Conservation (phyloP, 1,284 basidiomycete genomes). For the Inonotus hispidus region DNA sequence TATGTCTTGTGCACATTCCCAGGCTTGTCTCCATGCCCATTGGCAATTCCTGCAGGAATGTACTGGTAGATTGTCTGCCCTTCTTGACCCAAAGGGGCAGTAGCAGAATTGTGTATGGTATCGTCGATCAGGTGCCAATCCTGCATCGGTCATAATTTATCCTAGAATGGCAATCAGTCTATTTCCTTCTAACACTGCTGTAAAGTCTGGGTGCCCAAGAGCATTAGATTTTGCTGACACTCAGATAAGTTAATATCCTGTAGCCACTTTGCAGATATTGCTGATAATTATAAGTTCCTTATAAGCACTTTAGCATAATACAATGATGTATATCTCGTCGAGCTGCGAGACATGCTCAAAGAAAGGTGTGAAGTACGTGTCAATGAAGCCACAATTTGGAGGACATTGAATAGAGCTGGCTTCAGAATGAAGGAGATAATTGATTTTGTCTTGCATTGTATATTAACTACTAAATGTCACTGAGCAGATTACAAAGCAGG, state of each 20-base stretch:
- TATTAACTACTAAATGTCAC: background rate
- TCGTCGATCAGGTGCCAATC: too few relatives aligned
- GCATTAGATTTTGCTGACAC: background rate
- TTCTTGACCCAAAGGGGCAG: too few relatives aligned
- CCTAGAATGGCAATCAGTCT: too few relatives aligned
- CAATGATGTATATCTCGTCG: background rate
- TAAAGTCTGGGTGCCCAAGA: slow-evolving; percentile 7
- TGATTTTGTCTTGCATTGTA: background rate
- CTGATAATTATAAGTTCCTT: background rate
- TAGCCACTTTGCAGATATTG: background rate
- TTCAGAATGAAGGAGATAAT: background rate
- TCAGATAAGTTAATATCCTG: background rate
- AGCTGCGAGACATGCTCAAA: background rate
- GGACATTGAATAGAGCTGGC: background rate
- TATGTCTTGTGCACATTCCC: too few relatives aligned
- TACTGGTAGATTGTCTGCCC: too few relatives aligned
- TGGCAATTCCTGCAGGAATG: too few relatives aligned
- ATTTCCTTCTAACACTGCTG: too few relatives aligned
- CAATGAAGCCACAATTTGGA: background rate
- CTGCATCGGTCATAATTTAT: too few relatives aligned
- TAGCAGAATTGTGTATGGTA: too few relatives aligned
- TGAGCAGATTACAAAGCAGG: background rate
- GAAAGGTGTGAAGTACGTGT: background rate
- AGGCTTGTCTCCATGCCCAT: too few relatives aligned
- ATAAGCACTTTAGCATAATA: background rate